phyloP scores from a whole-genome alignment of 495 filamentous ascomycete species.

The Friedmanniomyces simplex region DNA sequence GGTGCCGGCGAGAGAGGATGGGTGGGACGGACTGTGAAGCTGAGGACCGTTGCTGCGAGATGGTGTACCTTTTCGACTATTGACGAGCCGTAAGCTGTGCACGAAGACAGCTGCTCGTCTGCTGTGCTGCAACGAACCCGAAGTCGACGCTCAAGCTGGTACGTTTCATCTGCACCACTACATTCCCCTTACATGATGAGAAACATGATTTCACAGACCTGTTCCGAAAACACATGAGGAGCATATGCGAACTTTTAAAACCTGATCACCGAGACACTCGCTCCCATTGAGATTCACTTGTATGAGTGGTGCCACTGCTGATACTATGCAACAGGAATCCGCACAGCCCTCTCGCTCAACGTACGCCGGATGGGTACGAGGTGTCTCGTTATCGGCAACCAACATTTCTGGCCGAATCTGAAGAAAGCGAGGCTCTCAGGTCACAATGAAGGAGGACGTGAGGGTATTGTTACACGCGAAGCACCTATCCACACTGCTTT shows the following conservation, averaged over 20 bases:
- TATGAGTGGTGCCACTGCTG: no score
- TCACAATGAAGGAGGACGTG: not conserved
- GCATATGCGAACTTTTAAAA: not conserved
- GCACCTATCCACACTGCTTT: not conserved
- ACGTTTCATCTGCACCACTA: not conserved
- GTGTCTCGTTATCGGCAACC: no score
- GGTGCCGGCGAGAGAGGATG: constrained; percentile 46
- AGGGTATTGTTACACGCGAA: not conserved
- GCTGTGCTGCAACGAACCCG: not conserved
- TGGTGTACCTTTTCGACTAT: constrained; percentile 56
- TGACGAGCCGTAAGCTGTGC: constrained; percentile 8
- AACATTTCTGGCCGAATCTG: no score
- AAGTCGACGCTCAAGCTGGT: not conserved
- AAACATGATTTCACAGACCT: constrained; percentile 16
- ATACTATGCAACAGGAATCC: no score
- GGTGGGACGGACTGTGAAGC: constrained; percentile 57
- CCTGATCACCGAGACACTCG: not conserved
- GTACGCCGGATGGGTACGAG: no score
- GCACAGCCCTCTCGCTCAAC: no score
- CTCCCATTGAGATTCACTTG: not conserved
- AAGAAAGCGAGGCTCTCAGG: not conserved
- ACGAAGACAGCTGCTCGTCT: not conserved
- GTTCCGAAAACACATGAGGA: constrained; percentile 13
- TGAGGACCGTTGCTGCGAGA: constrained; percentile 51
- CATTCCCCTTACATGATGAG: constrained; percentile 5